These are phyloP conservation scores for Oropetium thomaeum DNA, from an alignment of 176 grass and related monocot genomes.

Conservation along the genomic window DNA sequence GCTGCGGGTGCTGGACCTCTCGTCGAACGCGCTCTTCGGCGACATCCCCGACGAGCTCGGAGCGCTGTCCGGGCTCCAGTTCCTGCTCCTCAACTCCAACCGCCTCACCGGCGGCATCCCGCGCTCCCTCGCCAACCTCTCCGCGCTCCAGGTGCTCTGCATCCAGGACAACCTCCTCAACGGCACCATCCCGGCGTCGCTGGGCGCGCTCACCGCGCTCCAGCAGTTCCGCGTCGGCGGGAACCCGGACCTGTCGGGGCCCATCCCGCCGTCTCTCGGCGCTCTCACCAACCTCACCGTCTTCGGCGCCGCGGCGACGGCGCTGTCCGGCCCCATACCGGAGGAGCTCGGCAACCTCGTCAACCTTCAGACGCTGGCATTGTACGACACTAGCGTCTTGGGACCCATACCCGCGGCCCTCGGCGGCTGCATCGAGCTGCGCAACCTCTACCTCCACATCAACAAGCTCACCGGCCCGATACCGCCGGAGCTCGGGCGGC, in stretches of 20 bases:
- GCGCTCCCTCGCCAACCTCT: slow-evolving; percentile 60
- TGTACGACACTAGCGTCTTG: slow-evolving; percentile 80
- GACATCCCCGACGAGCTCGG: slow-evolving; percentile 55
- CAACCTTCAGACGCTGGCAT: slow-evolving; percentile 73
- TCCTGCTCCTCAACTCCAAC: slow-evolving; percentile 91
- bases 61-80: slow-evolving; percentile 63
- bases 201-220: slow-evolving; percentile 73
- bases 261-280: slow-evolving; percentile 63
- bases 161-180: slow-evolving; percentile 94
- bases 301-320: slow-evolving; percentile 83
- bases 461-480: slow-evolving; percentile 77
- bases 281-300: slow-evolving; percentile 84
- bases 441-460: slow-evolving; percentile 83
- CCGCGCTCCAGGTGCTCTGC: slow-evolving; percentile 82
- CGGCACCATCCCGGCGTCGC: slow-evolving; percentile 69
- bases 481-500: slow-evolving; percentile 58
- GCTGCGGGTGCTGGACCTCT: slow-evolving; percentile 86
- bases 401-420: slow-evolving; percentile 62
- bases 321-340: slow-evolving; percentile 74
- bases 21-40: slow-evolving; percentile 74
- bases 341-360: slow-evolving; percentile 71
- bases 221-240: slow-evolving; percentile 86
- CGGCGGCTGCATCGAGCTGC: slow-evolving; percentile 70
- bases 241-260: slow-evolving; percentile 60
- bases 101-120: slow-evolving; percentile 65